Conservation (phyloP, 1,284 basidiomycete genomes). For the Coniferiporia weirii region DNA sequence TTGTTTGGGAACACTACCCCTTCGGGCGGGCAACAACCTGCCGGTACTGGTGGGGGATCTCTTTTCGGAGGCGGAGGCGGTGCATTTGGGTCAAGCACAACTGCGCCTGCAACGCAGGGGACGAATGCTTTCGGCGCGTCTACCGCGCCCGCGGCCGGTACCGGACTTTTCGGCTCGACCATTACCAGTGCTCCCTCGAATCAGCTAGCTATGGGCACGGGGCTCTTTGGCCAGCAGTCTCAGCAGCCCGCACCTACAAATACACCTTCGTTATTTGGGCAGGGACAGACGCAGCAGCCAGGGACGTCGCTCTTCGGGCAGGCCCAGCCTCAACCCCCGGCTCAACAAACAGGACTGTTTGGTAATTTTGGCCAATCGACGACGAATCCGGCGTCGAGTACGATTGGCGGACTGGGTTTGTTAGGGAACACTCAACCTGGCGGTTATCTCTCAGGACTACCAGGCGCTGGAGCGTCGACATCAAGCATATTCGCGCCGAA, state of each 20-base stretch:
- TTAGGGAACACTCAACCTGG: constrained; percentile 24
- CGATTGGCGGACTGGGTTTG: constrained; percentile 23
- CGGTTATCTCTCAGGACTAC: constrained; percentile 27
- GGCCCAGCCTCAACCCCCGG: constrained; percentile 24
- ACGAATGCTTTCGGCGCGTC: background rate
- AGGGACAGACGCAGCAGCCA: constrained; percentile 26
- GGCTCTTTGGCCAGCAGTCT: constrained; percentile 26
- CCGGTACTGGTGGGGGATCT: background rate
- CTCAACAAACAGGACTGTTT: constrained; percentile 30
- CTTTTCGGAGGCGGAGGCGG: background rate
- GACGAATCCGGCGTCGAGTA: constrained; percentile 18
- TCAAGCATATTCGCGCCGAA: constrained; percentile 21
- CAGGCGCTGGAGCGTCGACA: constrained; percentile 28
- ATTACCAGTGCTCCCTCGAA: constrained; percentile 14
- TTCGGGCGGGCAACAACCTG: background rate
- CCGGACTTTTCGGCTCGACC: constrained; percentile 1
- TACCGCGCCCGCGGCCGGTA: background rate
- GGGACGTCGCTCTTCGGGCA: constrained; percentile 32
- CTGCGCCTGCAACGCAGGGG: background rate
- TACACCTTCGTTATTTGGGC: constrained; percentile 26
- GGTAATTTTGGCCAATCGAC: constrained; percentile 28
- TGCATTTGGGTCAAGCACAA: background rate
- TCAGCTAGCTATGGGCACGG: constrained; percentile 25
- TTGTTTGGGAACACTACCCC: constrained; percentile 12
- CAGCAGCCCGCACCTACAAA: constrained; percentile 25